These are phyloP conservation scores for Blastocystis sp. DNA, from an alignment of 352 stramenopile genomes.

Conservation along the genomic window DNA sequence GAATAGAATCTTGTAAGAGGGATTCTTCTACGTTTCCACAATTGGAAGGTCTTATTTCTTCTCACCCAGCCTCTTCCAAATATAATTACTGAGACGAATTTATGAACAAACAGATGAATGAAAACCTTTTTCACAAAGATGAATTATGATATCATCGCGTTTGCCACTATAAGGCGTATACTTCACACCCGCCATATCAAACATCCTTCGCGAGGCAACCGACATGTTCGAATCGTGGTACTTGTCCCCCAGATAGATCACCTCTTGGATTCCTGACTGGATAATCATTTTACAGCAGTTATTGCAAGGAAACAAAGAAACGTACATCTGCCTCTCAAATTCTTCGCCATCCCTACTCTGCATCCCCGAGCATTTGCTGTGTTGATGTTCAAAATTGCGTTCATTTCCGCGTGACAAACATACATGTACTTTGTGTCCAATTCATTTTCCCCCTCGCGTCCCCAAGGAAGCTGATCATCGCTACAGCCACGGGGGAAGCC, in stretches of 20 bases:
- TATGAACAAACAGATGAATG: not conserved
- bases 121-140: not conserved
- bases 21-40: constrained; percentile 21
- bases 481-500: constrained; percentile 89
- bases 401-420: constrained; percentile 96
- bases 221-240: constrained; percentile 82
- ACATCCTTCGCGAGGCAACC: constrained; percentile 74
- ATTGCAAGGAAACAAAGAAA: constrained; percentile 95
- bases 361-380: constrained; percentile 82
- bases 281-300: constrained; percentile 98
- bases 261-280: constrained; percentile 86
- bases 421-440: constrained; percentile 94
- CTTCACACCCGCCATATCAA: constrained; percentile 75
- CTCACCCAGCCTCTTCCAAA: not conserved
- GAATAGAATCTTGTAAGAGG: not conserved
- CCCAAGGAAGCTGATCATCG: constrained; percentile 89
- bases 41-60: not conserved
- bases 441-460: constrained; percentile 68
- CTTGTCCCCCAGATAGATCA: constrained; percentile 92
- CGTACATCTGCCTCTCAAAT: constrained; percentile 80
- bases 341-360: constrained; percentile 67
- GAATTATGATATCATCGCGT: constrained; percentile 37
- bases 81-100: not conserved
- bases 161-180: constrained; percentile 50
- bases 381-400: constrained; percentile 97